These are phyloP conservation scores for Talaromyces pinophilus DNA, from an alignment of 2,329 filamentous ascomycete genomes.

Conservation along the genomic window DNA sequence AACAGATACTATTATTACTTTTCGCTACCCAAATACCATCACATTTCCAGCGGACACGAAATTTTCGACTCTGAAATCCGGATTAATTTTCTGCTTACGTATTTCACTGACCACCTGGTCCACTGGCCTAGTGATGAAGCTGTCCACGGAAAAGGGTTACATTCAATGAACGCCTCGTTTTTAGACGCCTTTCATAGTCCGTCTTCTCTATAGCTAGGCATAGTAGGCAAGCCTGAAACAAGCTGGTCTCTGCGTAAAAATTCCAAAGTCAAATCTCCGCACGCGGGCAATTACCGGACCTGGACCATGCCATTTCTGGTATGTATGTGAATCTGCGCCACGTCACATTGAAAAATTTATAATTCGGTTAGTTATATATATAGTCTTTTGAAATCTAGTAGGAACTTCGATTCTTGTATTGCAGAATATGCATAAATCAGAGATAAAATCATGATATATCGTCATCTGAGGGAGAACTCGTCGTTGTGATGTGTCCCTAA, in stretches of 20 bases:
- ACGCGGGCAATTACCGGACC: conserved; percentile 10
- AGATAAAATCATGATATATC: neutral
- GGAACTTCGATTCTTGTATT: neutral
- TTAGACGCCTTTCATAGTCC: neutral
- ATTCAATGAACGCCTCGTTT: neutral
- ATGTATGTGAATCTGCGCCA: neutral
- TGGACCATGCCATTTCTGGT: neutral
- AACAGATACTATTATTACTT: neutral
- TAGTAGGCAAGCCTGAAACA: neutral
- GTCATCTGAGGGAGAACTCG: neutral
- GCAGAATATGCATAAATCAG: no score
- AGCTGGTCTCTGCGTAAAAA: neutral
- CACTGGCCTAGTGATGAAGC: neutral
- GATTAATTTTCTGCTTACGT: neutral
- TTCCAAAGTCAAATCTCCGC: conserved; percentile 1
- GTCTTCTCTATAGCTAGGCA: neutral
- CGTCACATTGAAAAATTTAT: neutral
- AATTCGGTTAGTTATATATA: neutral
- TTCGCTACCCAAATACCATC: neutral
- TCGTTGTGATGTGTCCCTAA: neutral
- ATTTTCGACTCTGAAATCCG: neutral
- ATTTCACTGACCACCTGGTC: neutral
- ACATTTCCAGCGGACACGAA: neutral
- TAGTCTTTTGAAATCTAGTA: neutral
- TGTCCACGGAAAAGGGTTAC: neutral